Conservation (phyloP, 768 basidiomycete genomes). For the Kockovaella imperatae region DNA sequence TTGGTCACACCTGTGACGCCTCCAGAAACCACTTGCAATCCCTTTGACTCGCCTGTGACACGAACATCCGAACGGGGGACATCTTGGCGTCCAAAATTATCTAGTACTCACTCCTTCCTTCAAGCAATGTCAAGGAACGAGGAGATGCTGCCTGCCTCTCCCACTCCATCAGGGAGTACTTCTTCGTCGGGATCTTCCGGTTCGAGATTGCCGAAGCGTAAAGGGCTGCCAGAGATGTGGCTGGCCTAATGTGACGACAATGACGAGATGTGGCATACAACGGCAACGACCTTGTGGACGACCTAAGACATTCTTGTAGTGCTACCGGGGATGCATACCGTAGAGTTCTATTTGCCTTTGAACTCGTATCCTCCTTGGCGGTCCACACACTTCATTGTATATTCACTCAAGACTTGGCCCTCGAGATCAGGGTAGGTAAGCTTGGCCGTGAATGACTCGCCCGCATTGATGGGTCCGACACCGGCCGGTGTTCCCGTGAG, state of each 20-base stretch:
- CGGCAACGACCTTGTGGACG: not conserved
- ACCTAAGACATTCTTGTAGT: not conserved
- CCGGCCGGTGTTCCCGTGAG: slow-evolving; percentile 81
- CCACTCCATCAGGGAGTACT: not conserved
- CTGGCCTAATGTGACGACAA: no score
- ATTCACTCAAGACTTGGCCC: slow-evolving; percentile 53
- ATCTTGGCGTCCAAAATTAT: not conserved
- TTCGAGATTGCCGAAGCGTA: no score
- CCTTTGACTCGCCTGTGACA: not conserved
- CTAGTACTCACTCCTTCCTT: not conserved
- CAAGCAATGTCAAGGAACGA: not conserved
- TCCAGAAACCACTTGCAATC: not conserved
- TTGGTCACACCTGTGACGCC: not conserved
- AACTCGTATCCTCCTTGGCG: slow-evolving; percentile 67
- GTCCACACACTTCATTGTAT: slow-evolving; percentile 60
- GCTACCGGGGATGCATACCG: not conserved
- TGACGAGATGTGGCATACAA: no score
- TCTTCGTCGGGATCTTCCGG: not conserved
- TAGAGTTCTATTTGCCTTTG: slow-evolving; percentile 23
- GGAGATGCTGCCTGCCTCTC: not conserved
- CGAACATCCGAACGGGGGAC: not conserved
- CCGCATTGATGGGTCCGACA: slow-evolving; percentile 67
- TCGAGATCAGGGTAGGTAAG: slow-evolving; percentile 52
- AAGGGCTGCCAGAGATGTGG: no score
- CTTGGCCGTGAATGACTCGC: slow-evolving; percentile 70